Base-by-base conservation (phyloP, 2,329 filamentous ascomycete genomes). In the Ophiostoma sp. region DNA sequence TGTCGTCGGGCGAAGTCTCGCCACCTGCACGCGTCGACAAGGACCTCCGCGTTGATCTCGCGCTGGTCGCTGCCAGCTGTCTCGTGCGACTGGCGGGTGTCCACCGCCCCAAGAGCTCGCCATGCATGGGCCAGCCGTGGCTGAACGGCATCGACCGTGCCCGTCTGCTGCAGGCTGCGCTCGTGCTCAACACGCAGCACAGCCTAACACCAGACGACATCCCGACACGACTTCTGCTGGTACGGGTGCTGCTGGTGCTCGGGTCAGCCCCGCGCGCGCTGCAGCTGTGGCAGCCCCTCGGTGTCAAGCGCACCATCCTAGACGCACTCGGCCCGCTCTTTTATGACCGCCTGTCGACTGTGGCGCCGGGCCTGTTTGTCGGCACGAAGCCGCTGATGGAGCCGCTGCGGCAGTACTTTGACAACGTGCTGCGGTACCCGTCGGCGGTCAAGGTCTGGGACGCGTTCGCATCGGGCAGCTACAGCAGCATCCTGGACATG, bases 281-380 rank as follows among this genome's bases (percentile, higher is more conserved):
- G 38, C 74, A 81, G 45, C 75, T 84, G 2, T 87, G 84, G 83
- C 76, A 79, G 11, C 78, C 78, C 0, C 78, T 86, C 9, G 83
- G 80, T 3, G 81, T 87, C 1, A 87, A 87, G 75, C 80, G 84
- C 36, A 84, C 83, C 0, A 83, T 86, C 41, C 81, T 85, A n/a
- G 84, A 87, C 70, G 82, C 84, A 0, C 78, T 87, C 0, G 83
- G 79, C 2, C 81, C 84, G 0, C 76, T 85, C 1, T 85, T 85
- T 69, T 82, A 83, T 70, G 85, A 87, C 73, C 80, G 85, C 1
- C 75, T 87, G 5, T 83, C 83, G 1, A 82, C 79, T 0, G 74
- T 86, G 2, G 78, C 84, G 0, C 85, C 85, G 0, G 78, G 77
- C 0, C 72, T 79, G 60, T 80, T 81, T 52, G 70, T 67, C 71